phyloP scores from a whole-genome alignment of 169 alveolate genomes.

The Eimeria zaria region DNA sequence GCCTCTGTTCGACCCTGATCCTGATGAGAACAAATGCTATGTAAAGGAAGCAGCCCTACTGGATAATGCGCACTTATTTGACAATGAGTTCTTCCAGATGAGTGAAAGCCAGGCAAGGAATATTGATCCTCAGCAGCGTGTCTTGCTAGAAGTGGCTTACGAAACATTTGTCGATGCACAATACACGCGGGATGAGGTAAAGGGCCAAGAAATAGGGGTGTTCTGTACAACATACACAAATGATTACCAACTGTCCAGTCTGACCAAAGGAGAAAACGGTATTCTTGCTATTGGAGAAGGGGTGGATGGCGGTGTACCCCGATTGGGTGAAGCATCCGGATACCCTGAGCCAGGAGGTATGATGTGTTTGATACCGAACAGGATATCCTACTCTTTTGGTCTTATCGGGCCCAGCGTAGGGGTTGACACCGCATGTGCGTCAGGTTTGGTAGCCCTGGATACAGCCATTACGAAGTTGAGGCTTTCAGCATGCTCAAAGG shows the following conservation, averaged over 20 bases:
- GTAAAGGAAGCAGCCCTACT: slow-evolving; percentile 85
- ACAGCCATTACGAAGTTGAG: slow-evolving; percentile 83
- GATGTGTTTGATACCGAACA: slow-evolving; percentile 86
- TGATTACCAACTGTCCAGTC: slow-evolving; percentile 82
- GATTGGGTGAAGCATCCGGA: slow-evolving; percentile 86
- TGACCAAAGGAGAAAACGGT: slow-evolving; percentile 77
- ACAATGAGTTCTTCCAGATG: slow-evolving; percentile 85
- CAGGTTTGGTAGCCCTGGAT: slow-evolving; percentile 89
- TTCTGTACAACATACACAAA: slow-evolving; percentile 86
- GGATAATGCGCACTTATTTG: slow-evolving; percentile 85
- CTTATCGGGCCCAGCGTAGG: slow-evolving; percentile 88
- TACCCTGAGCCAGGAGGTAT: slow-evolving; percentile 87
- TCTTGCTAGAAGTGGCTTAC: slow-evolving; percentile 86
- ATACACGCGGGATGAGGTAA: slow-evolving; percentile 15
- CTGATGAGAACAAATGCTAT: slow-evolving; percentile 66
- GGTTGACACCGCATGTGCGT: slow-evolving; percentile 90
- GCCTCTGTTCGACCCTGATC: slow-evolving; percentile 77
- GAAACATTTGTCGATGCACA: slow-evolving; percentile 76
- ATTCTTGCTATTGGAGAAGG: slow-evolving; percentile 84
- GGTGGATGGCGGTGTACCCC: slow-evolving; percentile 68
- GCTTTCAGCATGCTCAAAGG: slow-evolving; percentile 51
- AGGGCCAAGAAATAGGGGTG: slow-evolving; percentile 85
- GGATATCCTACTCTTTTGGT: slow-evolving; percentile 87
- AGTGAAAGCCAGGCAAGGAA: slow-evolving; percentile 81
- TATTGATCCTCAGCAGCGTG: slow-evolving; percentile 90